phyloP scores from a whole-genome alignment of 257 asterid species.

The Salvia rosmarinus region DNA sequence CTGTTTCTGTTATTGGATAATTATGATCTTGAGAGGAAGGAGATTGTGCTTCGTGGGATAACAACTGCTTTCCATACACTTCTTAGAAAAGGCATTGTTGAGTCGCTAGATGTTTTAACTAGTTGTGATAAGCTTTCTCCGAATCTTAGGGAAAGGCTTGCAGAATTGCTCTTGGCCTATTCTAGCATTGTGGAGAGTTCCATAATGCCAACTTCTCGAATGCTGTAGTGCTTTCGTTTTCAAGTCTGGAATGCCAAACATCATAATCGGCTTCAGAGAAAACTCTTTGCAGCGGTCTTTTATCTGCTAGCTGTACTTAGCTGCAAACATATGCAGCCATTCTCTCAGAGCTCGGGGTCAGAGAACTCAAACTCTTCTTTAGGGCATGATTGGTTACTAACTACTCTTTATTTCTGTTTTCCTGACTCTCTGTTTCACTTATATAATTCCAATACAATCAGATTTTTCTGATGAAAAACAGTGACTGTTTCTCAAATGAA shows the following conservation, averaged over 20 bases:
- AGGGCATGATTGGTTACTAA: conserved; percentile 30
- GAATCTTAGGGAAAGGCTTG: conserved; percentile 59
- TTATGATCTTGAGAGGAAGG: conserved; percentile 75
- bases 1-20: conserved; percentile 62
- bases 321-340: conserved; percentile 11
- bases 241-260: conserved; percentile 1
- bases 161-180: conserved; percentile 43
- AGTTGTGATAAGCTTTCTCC: conserved; percentile 62
- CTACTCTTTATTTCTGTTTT: conserved; percentile 14
- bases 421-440: not conserved
- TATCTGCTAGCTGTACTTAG: not conserved
- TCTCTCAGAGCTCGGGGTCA: not conserved
- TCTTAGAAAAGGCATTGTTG: conserved; percentile 55
- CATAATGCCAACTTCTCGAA: conserved; percentile 8
- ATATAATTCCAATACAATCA: not conserved
- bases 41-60: conserved; percentile 50
- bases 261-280: not conserved
- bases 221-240: conserved; percentile 1
- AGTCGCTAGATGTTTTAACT: conserved; percentile 64
- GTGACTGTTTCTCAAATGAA: not conserved
- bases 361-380: conserved; percentile 2
- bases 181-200: conserved; percentile 23
- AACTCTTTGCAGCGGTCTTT: not conserved
- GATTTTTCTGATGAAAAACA: conserved; percentile 5
- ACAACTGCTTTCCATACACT: conserved; percentile 58